Percentiles rank a stretch among this genome's conserved stretches.
These are phyloP conservation scores for Capronia coronata DNA, from an alignment of 2,329 filamentous ascomycete species.

Conservation along the genomic window DNA sequence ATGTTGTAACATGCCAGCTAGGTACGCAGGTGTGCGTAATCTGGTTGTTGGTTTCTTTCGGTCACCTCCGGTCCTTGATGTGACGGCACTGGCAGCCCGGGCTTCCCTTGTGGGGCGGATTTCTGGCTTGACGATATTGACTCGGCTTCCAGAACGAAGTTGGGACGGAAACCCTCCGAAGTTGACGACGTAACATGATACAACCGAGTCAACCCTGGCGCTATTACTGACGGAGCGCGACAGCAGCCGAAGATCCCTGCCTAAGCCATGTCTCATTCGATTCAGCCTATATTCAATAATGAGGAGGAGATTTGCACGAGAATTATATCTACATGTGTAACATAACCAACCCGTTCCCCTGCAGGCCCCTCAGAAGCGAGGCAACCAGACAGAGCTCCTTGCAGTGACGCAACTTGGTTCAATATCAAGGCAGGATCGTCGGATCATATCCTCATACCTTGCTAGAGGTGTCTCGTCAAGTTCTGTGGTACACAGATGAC, in stretches of 20 bases:
- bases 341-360: not conserved
- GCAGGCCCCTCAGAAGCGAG: no score
- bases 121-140: not conserved
- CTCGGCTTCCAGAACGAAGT: not conserved
- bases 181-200: not conserved
- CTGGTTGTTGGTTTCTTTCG: no score
- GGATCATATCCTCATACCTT: not conserved
- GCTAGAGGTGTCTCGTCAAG: no score
- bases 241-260: not conserved
- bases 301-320: not conserved
- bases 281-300: not conserved
- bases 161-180: no score
- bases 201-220: not conserved
- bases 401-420: not conserved
- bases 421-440: no score
- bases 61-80: not conserved
- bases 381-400: no score
- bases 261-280: not conserved
- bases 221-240: not conserved
- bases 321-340: not conserved
- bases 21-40: no score
- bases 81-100: not conserved
- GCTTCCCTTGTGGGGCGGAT: not conserved
- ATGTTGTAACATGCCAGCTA: no score
- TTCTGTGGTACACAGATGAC: not conserved